phyloP scores from a whole-genome alignment of 371 early-diverging fungal species.

The Apophysomyces variabilis region DNA sequence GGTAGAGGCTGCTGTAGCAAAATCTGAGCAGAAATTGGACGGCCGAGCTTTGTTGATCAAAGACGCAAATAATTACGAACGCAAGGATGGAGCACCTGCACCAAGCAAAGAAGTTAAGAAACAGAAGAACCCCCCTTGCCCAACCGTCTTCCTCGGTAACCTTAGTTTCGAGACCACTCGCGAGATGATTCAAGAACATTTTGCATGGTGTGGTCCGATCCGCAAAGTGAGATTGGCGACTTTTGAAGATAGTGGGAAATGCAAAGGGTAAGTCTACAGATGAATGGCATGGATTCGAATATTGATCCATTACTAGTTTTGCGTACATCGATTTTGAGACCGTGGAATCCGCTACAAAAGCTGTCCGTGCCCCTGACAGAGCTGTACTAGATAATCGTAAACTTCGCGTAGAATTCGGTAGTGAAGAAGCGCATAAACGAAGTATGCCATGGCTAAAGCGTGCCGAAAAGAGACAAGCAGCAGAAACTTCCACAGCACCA shows the following conservation, averaged over 20 bases:
- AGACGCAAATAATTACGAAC: slow-evolving; percentile 62
- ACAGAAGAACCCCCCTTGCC: slow-evolving; percentile 66
- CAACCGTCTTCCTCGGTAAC: slow-evolving; percentile 86
- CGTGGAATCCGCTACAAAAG: slow-evolving; percentile 67
- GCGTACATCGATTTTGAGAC: slow-evolving; percentile 70
- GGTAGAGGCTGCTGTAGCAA: slow-evolving; percentile 59
- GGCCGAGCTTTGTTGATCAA: slow-evolving; percentile 75
- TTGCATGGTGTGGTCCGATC: slow-evolving; percentile 68
- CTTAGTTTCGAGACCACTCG: slow-evolving; percentile 72
- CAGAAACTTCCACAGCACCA: slow-evolving; percentile 3
- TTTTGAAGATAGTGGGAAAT: slow-evolving; percentile 76
- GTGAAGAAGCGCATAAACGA: slow-evolving; percentile 62
- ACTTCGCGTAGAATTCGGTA: slow-evolving; percentile 55
- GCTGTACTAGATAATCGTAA: slow-evolving; percentile 48
- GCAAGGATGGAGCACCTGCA: slow-evolving; percentile 51
- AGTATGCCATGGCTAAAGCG: slow-evolving; percentile 59
- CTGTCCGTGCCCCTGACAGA: slow-evolving; percentile 60
- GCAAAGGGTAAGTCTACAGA: slow-evolving; percentile 63
- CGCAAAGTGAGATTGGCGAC: slow-evolving; percentile 72
- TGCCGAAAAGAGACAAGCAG: slow-evolving; percentile 40
- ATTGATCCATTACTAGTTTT: slow-evolving; percentile 39
- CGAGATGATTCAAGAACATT: slow-evolving; percentile 62
- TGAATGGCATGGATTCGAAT: not conserved
- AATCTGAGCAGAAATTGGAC: slow-evolving; percentile 63
- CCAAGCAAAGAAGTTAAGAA: slow-evolving; percentile 46